Percentiles rank a stretch among this genome's conserved stretches.
Conservation (phyloP, 1,139 yeast genomes). For the Scheffersomyces parashehatae region DNA sequence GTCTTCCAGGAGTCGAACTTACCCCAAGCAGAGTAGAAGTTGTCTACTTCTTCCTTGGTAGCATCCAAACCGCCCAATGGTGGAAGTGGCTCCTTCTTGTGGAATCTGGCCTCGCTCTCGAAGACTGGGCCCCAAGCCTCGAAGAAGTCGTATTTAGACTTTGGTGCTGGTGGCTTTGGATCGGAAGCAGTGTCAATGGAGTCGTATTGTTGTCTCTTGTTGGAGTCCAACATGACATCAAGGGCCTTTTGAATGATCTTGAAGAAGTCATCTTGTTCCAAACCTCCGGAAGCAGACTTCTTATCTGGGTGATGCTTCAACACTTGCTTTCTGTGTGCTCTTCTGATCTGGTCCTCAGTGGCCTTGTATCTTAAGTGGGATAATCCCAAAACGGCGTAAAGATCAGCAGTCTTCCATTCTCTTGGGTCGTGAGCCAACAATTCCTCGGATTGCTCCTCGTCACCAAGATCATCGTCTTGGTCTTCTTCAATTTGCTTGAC, state of each 20-base stretch:
- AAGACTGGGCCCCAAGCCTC: conserved; percentile 94
- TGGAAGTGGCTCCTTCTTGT: conserved; percentile 89
- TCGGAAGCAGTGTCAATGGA: conserved; percentile 91
- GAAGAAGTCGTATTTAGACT: conserved; percentile 71
- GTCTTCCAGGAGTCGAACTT: conserved; percentile 98
- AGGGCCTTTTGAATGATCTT: conserved; percentile 96
- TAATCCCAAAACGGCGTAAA: conserved; percentile 93
- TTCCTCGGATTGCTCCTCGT: conserved; percentile 75
- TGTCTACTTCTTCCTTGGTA: conserved; percentile 81
- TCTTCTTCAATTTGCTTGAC: conserved; percentile 71
- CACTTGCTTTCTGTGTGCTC: conserved; percentile 96
- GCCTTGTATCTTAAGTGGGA: conserved; percentile 91
- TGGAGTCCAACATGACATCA: conserved; percentile 83
- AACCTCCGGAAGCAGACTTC: conserved; percentile 82
- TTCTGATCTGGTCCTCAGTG: conserved; percentile 88
- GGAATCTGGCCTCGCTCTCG: conserved; percentile 87
- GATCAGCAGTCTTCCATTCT: conserved; percentile 97
- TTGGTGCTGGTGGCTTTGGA: conserved; percentile 74
- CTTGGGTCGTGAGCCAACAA: conserved; percentile 89
- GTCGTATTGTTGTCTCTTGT: conserved; percentile 89
- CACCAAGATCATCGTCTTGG: conserved; percentile 71
- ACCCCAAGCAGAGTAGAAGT: conserved; percentile 89
- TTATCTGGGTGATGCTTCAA: conserved; percentile 98
- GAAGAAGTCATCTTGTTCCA: conserved; percentile 96
- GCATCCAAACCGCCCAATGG: conserved; percentile 67